Conservation (phyloP, 2,329 filamentous ascomycete genomes). For the Aspergillus sp. region DNA sequence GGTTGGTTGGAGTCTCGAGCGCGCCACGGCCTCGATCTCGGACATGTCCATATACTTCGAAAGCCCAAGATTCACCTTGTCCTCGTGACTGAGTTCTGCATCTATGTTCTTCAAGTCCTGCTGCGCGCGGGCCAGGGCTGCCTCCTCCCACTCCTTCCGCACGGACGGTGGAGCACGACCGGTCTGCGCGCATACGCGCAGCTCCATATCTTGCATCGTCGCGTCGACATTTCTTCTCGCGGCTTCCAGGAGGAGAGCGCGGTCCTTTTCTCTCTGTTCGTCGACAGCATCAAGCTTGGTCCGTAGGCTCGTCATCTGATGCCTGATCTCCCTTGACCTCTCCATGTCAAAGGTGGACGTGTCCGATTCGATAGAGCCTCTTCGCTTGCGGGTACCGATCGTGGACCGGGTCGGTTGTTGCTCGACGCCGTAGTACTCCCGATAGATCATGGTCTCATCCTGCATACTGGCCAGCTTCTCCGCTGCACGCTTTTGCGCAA, state of each 20-base stretch:
- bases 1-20: constrained; percentile 74
- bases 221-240: constrained; percentile 85
- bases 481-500: constrained; percentile 80
- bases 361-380: constrained; percentile 66
- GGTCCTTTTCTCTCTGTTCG: constrained; percentile 62
- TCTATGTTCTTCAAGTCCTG: constrained; percentile 64
- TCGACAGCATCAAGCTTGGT: constrained; percentile 55
- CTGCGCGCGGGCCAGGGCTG: constrained; percentile 67
- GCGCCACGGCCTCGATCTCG: constrained; percentile 77
- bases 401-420: constrained; percentile 47
- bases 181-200: constrained; percentile 73
- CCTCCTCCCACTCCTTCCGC: constrained; percentile 74
- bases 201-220: constrained; percentile 75
- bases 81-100: constrained; percentile 56
- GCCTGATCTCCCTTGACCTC: constrained; percentile 69
- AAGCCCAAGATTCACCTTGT: constrained; percentile 68
- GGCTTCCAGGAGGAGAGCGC: constrained; percentile 70
- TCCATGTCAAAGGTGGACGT: constrained; percentile 63
- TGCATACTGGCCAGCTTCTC: constrained; percentile 80
- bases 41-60: constrained; percentile 76
- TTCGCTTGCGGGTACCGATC: constrained; percentile 57
- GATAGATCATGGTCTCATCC: constrained; percentile 65
- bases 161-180: constrained; percentile 69
- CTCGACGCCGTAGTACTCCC: constrained; percentile 72
- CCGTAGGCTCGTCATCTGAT: constrained; percentile 77